phyloP scores from a whole-genome alignment of 257 asterid genomes.

The Solanum appendiculatum region DNA sequence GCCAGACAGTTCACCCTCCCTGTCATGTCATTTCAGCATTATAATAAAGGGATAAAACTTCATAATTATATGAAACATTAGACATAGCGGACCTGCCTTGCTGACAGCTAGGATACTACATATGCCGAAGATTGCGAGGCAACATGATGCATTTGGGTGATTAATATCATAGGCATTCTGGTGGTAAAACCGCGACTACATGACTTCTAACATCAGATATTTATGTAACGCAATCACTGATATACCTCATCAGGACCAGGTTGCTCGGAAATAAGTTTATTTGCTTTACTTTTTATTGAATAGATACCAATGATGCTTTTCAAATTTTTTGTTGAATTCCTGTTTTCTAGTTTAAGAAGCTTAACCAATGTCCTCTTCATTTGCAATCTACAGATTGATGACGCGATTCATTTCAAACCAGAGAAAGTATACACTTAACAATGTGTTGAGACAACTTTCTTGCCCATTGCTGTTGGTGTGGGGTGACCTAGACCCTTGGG shows the following conservation, averaged over 20 bases:
- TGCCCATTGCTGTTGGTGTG: constrained; percentile 80
- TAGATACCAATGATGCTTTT: not conserved
- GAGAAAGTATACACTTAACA: constrained; percentile 69
- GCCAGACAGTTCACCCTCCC: not conserved
- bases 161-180: too few relatives aligned
- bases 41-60: not conserved
- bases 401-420: constrained; percentile 71
- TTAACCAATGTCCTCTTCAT: not conserved
- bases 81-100: too few relatives aligned
- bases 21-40: not conserved
- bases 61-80: not conserved
- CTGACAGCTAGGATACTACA: too few relatives aligned
- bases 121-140: too few relatives aligned
- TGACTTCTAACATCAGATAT: not conserved
- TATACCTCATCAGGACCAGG: not conserved
- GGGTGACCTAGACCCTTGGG: constrained; percentile 98
- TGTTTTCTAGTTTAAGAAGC: not conserved
- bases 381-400: constrained; percentile 53
- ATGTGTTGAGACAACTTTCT: constrained; percentile 53
- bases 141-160: too few relatives aligned
- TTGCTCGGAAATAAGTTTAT: not conserved
- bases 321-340: not conserved
- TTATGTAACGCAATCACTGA: not conserved
- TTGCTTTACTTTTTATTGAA: not conserved
- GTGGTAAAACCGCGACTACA: too few relatives aligned